Evolutionary conservation across 192 early-diverging fungal species (phyloP).

Genomic region (Coemansia sp.): DNA sequence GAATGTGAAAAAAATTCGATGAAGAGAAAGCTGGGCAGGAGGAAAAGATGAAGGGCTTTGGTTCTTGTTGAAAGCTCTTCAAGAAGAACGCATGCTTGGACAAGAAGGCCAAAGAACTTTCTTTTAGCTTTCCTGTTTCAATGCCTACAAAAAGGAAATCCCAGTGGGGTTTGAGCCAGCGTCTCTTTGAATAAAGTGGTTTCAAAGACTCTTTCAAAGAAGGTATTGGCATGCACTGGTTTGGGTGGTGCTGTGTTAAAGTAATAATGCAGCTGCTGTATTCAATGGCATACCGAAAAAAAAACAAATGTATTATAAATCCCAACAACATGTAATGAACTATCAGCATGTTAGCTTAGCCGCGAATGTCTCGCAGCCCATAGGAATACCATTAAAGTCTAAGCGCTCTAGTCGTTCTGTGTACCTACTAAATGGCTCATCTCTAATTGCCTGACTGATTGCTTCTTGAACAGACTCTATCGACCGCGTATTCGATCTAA

Average conservation of each 20-base stretch:
- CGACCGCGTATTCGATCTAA: background rate
- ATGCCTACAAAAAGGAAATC: background rate
- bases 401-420: background rate
- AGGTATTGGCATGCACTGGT: background rate
- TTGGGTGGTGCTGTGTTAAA: background rate
- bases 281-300: background rate
- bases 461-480: background rate
- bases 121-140: background rate
- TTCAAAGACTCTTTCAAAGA: background rate
- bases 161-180: background rate
- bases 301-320: too few species aligned
- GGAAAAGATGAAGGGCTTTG: background rate
- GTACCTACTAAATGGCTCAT: background rate
- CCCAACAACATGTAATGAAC: too few species aligned
- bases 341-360: background rate
- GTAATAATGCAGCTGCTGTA: background rate
- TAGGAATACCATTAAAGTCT: background rate
- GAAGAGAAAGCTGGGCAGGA: background rate
- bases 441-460: background rate
- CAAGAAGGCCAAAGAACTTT: background rate
- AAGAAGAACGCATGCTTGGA: background rate
- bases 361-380: background rate
- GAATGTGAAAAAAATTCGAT: background rate
- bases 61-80: background rate
- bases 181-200: background rate